These are phyloP conservation scores for Limonium bicolor DNA, from an alignment of 148 eudicot species.

Conservation along the genomic window DNA sequence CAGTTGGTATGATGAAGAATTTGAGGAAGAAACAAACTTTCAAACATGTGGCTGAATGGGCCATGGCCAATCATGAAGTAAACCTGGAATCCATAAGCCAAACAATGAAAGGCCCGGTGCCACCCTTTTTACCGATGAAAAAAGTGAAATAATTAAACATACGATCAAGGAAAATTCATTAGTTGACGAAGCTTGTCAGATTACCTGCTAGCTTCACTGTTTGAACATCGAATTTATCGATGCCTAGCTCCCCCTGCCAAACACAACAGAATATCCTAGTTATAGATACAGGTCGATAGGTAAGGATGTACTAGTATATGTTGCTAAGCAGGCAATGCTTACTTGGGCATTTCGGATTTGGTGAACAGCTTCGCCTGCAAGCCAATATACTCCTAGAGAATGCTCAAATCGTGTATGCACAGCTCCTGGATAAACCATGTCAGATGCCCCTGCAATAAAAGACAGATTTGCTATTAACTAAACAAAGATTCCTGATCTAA, in stretches of 20 bases:
- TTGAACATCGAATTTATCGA: constrained; percentile 49
- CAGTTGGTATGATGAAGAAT: constrained; percentile 54
- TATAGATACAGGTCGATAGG: no score
- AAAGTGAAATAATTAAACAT: not conserved
- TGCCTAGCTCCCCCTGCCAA: constrained; percentile 85
- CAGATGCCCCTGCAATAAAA: constrained; percentile 35
- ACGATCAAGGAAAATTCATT: not conserved
- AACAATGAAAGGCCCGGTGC: no score
- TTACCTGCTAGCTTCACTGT: constrained; percentile 85
- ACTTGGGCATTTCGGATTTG: constrained; percentile 57
- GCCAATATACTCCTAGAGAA: constrained; percentile 91
- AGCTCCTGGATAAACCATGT: constrained; percentile 92
- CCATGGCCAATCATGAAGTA: constrained; percentile 96
- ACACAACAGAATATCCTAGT: not conserved
- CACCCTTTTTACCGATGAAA: no score
- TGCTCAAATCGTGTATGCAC: constrained; percentile 97
- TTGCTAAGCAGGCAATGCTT: constrained; percentile 8
- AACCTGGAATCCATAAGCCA: constrained; percentile 26
- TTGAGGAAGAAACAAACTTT: constrained; percentile 61
- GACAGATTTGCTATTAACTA: not conserved
- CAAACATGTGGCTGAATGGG: constrained; percentile 95
- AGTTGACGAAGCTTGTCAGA: not conserved
- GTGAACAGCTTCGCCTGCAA: constrained; percentile 69
- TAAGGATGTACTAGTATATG: constrained; percentile 5
- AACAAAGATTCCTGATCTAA: not conserved